These are phyloP conservation scores for Salvia splendens DNA, from an alignment of 257 asterid species.

Conservation along the genomic window DNA sequence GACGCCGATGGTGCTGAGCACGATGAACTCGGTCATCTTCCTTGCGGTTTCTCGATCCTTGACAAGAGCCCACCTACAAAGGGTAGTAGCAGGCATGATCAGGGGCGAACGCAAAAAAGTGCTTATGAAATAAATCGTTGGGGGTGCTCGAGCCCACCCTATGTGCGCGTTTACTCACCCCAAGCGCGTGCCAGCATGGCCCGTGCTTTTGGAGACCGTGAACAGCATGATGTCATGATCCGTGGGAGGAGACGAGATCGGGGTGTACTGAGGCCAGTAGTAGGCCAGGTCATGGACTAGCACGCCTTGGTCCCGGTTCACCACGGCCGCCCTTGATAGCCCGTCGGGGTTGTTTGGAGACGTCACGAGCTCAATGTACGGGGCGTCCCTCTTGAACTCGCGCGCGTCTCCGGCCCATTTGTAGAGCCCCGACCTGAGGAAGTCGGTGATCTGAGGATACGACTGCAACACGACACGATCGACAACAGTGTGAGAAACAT, in stretches of 20 bases:
- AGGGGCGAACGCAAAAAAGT: too few relatives aligned
- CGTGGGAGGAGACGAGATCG: constrained; percentile 65
- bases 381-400: constrained; percentile 50
- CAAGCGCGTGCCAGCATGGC: constrained; percentile 87
- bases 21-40: constrained; percentile 77
- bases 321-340: constrained; percentile 62
- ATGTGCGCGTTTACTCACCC: constrained; percentile 84
- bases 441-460: constrained; percentile 76
- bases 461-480: constrained; percentile 52
- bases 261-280: constrained; percentile 92
- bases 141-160: neutral
- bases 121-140: too few relatives aligned
- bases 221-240: constrained; percentile 91
- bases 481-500: neutral
- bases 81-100: neutral
- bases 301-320: constrained; percentile 56
- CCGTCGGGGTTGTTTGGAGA: constrained; percentile 98
- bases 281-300: constrained; percentile 84
- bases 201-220: constrained; percentile 89
- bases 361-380: constrained; percentile 84
- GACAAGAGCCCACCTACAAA: constrained; percentile 88
- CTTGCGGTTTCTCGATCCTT: constrained; percentile 71
- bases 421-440: constrained; percentile 80
- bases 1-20: constrained; percentile 79
- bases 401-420: constrained; percentile 87